Base-by-base conservation (phyloP, 2,329 filamentous ascomycete genomes). In the Colletotrichum eleusines region DNA sequence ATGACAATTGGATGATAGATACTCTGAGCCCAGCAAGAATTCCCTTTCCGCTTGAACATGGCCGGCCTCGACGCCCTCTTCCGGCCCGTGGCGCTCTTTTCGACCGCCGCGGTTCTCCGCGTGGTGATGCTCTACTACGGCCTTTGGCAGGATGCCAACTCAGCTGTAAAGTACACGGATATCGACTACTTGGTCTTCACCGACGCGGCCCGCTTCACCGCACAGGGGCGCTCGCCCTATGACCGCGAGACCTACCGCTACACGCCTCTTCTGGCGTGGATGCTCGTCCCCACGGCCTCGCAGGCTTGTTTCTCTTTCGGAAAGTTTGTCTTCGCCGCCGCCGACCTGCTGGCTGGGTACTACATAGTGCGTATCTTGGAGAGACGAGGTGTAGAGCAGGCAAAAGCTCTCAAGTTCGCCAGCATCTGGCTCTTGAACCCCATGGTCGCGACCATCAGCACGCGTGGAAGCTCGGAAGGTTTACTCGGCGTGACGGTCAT, bases 171-270 rank as follows among this genome's bases (percentile, higher is more conserved):
- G 83, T 99, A 98, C 85, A 99, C 96, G 62, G 96, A 99, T 82
- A 98, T 99, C 76, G 96, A 99, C 86, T 99, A 99, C 82, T 90
- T 94, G 74, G 96, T 99, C 80, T 99, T 99, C 85, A 98, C 96
- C 59, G 95, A 98, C 80, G 96, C 96, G 33, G 90, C 96, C 2
- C 92, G 93, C 74, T 95, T 92, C 81, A 81, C 94, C 53, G 83
- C 90, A 4, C 84, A 81, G n/a, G 88, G 88, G 4, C 82, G 84
- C 57, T 93, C 93, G 0, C 96, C 96, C 1, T 99, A 99, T 80
- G 87, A 88, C 50, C 90, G 96, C 64, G 95, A 96, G 77, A 99
- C 96, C 0, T 99, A 99, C 84, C 92, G 96, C 71, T 99, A 99
- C 84, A 98, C 96, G 35, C 96, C 96, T 0, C 85, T 99, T 1